A percentile compares a stretch with the other conserved stretches of the same genome.
phyloP scores from a whole-genome alignment of 371 early-diverging fungal species.

The Circinella umbellata region DNA sequence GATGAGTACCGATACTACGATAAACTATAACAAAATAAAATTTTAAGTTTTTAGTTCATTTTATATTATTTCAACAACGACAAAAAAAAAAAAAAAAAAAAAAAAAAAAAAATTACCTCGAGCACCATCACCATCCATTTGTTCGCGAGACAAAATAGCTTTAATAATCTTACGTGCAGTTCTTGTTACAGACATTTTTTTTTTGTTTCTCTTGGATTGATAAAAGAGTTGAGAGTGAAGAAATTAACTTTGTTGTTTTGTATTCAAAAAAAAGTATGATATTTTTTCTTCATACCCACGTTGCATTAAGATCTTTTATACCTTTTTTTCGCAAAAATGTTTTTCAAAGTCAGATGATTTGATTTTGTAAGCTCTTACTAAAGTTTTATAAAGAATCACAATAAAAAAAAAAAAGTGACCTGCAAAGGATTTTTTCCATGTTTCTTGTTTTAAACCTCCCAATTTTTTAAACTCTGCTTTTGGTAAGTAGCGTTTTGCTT shows the following conservation, averaged over 20 bases:
- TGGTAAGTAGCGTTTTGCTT: not conserved
- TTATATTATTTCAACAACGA: not conserved
- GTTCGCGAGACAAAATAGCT: slow-evolving; percentile 36
- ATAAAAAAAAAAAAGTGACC: no score
- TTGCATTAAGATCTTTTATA: not conserved
- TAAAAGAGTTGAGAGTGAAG: not conserved
- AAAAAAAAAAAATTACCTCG: slow-evolving; percentile 18
- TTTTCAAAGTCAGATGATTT: not conserved
- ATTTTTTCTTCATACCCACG: not conserved
- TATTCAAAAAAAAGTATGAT: not conserved
- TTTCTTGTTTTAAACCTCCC: not conserved
- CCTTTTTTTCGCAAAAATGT: not conserved
- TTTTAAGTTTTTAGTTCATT: not conserved
- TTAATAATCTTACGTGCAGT: slow-evolving; percentile 32
- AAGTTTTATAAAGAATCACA: not conserved
- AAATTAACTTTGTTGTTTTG: not conserved
- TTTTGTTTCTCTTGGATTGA: not conserved
- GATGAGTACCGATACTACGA: slow-evolving; percentile 70
- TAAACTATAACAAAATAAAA: slow-evolving; percentile 49
- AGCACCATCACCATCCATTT: slow-evolving; percentile 61
- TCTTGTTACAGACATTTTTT: slow-evolving; percentile 11
- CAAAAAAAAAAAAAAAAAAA: not conserved
- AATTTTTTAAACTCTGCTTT: not conserved
- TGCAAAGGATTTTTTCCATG: not conserved
- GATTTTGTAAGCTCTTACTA: not conserved